These are phyloP conservation scores for Cerrena zonata DNA, from an alignment of 1,284 basidiomycete genomes.

Conservation along the genomic window DNA sequence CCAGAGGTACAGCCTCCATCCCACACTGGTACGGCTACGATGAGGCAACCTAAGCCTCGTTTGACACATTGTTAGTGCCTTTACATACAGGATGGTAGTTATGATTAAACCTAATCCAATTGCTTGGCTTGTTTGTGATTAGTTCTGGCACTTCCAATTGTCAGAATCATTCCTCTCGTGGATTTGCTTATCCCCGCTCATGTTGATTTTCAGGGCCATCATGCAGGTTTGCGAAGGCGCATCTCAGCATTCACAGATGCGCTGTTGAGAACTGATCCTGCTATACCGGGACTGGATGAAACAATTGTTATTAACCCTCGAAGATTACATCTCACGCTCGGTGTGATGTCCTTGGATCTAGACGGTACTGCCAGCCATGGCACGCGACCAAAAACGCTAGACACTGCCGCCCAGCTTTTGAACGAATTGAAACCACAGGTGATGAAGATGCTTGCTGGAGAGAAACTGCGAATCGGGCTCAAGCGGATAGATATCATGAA, in stretches of 20 bases:
- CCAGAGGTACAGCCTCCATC: no score
- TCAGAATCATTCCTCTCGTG: no score
- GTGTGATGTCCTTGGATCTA: slow-evolving; percentile 54
- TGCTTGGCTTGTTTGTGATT: no score
- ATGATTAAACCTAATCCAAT: no score
- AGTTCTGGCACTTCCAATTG: slow-evolving; percentile 24
- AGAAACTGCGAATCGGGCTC: slow-evolving; percentile 39
- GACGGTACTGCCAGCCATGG: slow-evolving; percentile 1
- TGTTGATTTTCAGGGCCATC: slow-evolving; percentile 49
- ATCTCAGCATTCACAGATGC: slow-evolving; percentile 42
- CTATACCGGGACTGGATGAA: slow-evolving; percentile 51
- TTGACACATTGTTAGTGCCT: slow-evolving; percentile 25
- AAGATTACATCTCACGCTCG: slow-evolving; percentile 63
- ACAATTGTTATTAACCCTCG: slow-evolving; percentile 56
- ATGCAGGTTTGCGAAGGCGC: slow-evolving; percentile 35
- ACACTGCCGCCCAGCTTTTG: slow-evolving; percentile 43
- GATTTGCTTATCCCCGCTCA: background rate
- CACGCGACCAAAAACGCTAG: slow-evolving; percentile 30
- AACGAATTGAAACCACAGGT: slow-evolving; percentile 42
- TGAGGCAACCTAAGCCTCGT: slow-evolving; percentile 13
- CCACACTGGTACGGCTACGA: no score
- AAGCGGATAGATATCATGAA: slow-evolving; percentile 49
- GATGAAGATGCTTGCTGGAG: slow-evolving; percentile 19
- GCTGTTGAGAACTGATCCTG: slow-evolving; percentile 30
- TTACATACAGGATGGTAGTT: no score